phyloP scores from a whole-genome alignment of 169 alveolate genomes.

The Toxoplasma gondii region DNA sequence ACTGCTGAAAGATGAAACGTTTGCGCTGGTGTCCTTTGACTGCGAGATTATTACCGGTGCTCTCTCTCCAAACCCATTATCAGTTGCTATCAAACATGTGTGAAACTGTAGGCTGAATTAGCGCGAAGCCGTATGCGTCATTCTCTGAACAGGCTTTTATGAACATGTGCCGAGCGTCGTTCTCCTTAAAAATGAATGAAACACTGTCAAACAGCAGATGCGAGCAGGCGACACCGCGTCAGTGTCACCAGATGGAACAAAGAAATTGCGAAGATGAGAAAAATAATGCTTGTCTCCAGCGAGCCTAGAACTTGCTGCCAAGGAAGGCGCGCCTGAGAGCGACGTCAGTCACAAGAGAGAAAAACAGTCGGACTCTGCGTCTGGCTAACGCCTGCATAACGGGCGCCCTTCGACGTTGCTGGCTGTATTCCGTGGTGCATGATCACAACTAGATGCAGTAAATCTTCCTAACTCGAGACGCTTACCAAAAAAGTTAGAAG shows the following conservation, averaged over 20 bases:
- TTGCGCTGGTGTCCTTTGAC: too few species aligned
- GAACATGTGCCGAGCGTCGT: neutral
- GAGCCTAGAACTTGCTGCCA: neutral
- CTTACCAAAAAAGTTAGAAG: neutral
- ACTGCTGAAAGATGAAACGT: too few species aligned
- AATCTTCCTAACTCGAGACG: neutral
- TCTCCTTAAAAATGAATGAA: neutral
- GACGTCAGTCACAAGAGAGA: neutral
- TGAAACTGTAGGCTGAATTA: too few species aligned
- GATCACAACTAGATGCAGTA: neutral
- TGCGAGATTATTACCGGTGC: too few species aligned
- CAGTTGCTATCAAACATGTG: too few species aligned
- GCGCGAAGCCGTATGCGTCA: too few species aligned
- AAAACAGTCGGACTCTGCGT: neutral
- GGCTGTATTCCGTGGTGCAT: neutral
- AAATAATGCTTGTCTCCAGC: neutral
- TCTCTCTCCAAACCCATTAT: too few species aligned
- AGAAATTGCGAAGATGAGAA: neutral
- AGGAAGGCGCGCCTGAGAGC: slow-evolving; percentile 2
- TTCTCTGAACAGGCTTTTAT: neutral
- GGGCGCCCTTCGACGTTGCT: neutral
- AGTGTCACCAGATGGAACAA: neutral
- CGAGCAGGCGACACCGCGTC: neutral
- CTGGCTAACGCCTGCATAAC: neutral
- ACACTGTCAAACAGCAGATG: neutral